phyloP scores from a whole-genome alignment of 1,284 basidiomycete genomes.

The Ustilago sp. region DNA sequence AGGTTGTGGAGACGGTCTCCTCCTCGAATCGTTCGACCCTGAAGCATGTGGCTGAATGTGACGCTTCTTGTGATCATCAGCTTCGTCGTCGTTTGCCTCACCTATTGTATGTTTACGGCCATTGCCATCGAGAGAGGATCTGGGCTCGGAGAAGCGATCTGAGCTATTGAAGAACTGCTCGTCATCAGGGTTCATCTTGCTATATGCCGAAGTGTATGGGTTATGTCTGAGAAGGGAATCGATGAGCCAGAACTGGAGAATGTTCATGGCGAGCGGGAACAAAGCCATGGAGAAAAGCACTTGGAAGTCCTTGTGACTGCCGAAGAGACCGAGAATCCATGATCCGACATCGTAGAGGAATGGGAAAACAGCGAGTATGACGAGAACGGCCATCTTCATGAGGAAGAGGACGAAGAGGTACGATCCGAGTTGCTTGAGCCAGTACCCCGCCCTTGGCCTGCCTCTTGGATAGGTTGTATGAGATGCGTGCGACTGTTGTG shows the following conservation, averaged over 20 bases:
- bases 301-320: slow-evolving; percentile 71
- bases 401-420: slow-evolving; percentile 82
- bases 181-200: slow-evolving; percentile 45
- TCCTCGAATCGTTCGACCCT: slow-evolving; percentile 15
- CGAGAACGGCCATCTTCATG: slow-evolving; percentile 88
- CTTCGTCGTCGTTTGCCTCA: slow-evolving; percentile 26
- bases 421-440: slow-evolving; percentile 84
- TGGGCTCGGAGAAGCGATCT: slow-evolving; percentile 25
- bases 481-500: slow-evolving; percentile 13
- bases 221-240: slow-evolving; percentile 66
- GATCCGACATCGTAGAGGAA: slow-evolving; percentile 80
- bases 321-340: slow-evolving; percentile 85
- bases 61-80: slow-evolving; percentile 3
- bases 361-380: slow-evolving; percentile 76
- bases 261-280: slow-evolving; percentile 89
- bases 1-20: slow-evolving; percentile 19
- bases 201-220: slow-evolving; percentile 55
- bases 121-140: slow-evolving; percentile 2
- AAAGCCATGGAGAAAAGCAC: slow-evolving; percentile 81
- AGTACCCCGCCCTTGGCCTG: slow-evolving; percentile 72
- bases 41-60: slow-evolving; percentile 29
- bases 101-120: slow-evolving; percentile 21
- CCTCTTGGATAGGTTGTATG: slow-evolving; percentile 19
- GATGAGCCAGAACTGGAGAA: slow-evolving; percentile 68
- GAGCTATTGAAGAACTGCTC: slow-evolving; percentile 38